A percentile compares a stretch with the other conserved stretches of the same genome.
Conservation (phyloP, 805 yeast genomes). For the Candida railenensis region DNA sequence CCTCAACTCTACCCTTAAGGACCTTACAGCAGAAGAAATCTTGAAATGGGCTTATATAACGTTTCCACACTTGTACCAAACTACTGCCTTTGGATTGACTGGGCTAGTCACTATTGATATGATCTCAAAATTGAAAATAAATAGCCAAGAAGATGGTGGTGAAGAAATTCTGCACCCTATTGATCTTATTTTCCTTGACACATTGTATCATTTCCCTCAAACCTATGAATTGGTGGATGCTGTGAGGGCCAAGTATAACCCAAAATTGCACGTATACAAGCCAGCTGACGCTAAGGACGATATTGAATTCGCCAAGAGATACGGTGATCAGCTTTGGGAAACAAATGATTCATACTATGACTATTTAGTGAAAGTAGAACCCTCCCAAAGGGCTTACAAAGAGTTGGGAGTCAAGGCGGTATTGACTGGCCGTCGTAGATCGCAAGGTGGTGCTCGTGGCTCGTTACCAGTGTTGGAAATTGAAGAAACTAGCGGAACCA, state of each 20-base stretch:
- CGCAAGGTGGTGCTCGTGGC: slow-evolving; percentile 86
- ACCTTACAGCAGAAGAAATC: slow-evolving; percentile 65
- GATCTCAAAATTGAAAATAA: slow-evolving; percentile 51
- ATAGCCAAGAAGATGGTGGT: slow-evolving; percentile 1
- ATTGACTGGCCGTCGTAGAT: slow-evolving; percentile 84
- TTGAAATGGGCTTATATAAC: slow-evolving; percentile 81
- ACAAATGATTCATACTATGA: slow-evolving; percentile 79
- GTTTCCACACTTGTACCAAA: slow-evolving; percentile 80
- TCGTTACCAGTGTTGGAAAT: slow-evolving; percentile 72
- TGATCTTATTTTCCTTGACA: slow-evolving; percentile 84
- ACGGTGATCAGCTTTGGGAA: slow-evolving; percentile 85
- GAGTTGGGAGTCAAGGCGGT: slow-evolving; percentile 78
- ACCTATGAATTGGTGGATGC: slow-evolving; percentile 70
- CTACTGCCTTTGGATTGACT: slow-evolving; percentile 93
- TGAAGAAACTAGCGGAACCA: slow-evolving; percentile 63
- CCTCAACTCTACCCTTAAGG: slow-evolving; percentile 60
- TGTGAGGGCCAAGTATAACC: slow-evolving; percentile 54
- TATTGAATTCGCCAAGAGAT: slow-evolving; percentile 57
- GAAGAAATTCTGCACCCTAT: slow-evolving; percentile 38
- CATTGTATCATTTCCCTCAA: slow-evolving; percentile 93
- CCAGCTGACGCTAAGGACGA: slow-evolving; percentile 61
- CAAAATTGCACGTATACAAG: slow-evolving; percentile 61
- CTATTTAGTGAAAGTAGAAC: slow-evolving; percentile 88
- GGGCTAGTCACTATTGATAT: slow-evolving; percentile 88
- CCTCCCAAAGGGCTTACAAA: slow-evolving; percentile 79